Percentiles rank a stretch among this genome's conserved stretches.
Conservation (phyloP, 1,139 yeast genomes). For the Blastobotrys apis region DNA sequence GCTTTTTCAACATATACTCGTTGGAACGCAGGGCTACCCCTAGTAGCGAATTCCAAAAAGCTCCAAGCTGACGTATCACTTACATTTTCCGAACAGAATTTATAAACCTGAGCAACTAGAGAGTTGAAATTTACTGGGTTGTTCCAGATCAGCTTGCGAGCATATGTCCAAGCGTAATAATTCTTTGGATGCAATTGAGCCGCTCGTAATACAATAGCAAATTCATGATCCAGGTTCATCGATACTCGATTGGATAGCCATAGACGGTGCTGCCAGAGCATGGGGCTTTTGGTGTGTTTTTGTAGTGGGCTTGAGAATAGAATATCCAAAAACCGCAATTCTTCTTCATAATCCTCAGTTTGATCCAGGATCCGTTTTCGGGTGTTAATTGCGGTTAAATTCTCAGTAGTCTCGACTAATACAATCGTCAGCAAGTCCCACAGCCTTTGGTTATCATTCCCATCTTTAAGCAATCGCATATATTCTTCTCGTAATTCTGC, state of each 20-base stretch:
- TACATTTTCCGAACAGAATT: conserved; percentile 25
- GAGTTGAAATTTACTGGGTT: background rate
- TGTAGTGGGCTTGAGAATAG: conserved; percentile 34
- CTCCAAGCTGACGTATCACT: conserved; percentile 48
- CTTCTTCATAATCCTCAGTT: conserved; percentile 25
- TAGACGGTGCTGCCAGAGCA: conserved; percentile 38
- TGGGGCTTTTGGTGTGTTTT: conserved; percentile 38
- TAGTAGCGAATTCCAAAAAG: conserved; percentile 27
- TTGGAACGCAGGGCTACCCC: background rate
- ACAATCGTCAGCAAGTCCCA: conserved; percentile 6
- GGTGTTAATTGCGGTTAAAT: conserved; percentile 32
- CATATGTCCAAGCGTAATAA: conserved; percentile 44
- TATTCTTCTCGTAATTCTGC: conserved; percentile 16
- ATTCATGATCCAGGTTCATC: conserved; percentile 22
- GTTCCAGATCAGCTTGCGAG: conserved; percentile 34
- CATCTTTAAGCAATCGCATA: conserved; percentile 1
- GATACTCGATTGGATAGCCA: conserved; percentile 24
- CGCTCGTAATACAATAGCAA: conserved; percentile 34
- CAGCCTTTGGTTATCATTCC: background rate
- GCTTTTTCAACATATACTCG: background rate
- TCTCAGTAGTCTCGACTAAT: conserved; percentile 30
- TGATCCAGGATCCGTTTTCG: conserved; percentile 25
- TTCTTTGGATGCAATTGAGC: conserved; percentile 41
- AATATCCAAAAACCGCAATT: conserved; percentile 29
- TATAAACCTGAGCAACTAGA: conserved; percentile 2